Conservation (phyloP, 306 rosid species). For the Comarum palustre region DNA sequence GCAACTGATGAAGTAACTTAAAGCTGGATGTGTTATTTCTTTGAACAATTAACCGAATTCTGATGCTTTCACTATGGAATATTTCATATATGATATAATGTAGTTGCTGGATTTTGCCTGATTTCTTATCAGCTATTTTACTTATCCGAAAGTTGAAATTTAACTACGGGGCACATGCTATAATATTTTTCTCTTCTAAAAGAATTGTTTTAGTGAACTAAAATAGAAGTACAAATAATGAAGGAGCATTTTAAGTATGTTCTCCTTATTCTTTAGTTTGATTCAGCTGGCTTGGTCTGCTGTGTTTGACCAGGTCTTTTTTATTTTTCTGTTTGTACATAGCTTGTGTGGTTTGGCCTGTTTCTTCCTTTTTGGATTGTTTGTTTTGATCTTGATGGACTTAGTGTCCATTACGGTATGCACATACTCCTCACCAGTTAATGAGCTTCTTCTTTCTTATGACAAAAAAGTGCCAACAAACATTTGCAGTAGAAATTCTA, state of each 20-base stretch:
- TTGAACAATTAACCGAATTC: too few relatives aligned
- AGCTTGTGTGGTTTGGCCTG: neutral
- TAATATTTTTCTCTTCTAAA: neutral
- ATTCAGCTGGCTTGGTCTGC: neutral
- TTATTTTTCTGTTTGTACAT: neutral
- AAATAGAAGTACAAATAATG: neutral
- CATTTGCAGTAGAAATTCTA: neutral
- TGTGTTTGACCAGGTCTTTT: neutral
- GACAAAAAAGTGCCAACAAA: neutral
- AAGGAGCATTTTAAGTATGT: neutral
- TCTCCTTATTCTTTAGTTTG: neutral
- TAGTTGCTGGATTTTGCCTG: too few relatives aligned
- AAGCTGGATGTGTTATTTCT: too few relatives aligned
- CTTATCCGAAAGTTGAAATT: neutral
- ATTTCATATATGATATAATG: too few relatives aligned
- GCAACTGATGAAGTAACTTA: too few relatives aligned
- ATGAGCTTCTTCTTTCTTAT: neutral
- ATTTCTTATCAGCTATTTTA: too few relatives aligned
- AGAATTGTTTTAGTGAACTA: neutral
- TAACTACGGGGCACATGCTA: neutral
- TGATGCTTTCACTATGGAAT: too few relatives aligned
- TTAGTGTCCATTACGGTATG: neutral
- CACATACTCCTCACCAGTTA: neutral
- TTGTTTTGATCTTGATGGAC: conserved; percentile 3
- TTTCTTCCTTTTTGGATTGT: neutral